Evolutionary conservation across 495 filamentous ascomycete species (phyloP).

Genomic region (Aspergillus bridgeri): DNA sequence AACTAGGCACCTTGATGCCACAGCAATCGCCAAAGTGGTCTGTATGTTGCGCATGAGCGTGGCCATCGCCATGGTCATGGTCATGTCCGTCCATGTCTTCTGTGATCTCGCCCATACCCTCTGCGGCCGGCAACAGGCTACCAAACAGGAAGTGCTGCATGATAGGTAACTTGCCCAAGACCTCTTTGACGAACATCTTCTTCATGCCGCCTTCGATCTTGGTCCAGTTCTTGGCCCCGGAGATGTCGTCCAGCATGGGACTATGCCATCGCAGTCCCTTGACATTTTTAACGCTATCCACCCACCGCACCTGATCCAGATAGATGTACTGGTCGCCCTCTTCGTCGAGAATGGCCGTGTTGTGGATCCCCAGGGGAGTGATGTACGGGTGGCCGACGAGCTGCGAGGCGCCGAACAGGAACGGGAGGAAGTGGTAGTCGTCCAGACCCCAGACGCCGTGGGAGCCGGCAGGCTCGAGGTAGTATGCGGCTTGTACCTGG

Average conservation of each 20-base stretch:
- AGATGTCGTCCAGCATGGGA: conserved; percentile 98
- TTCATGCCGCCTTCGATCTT: conserved; percentile 96
- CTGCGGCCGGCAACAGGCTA: conserved; percentile 68
- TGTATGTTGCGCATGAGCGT: conserved; percentile 46
- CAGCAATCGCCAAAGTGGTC: conserved; percentile 95
- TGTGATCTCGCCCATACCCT: conserved; percentile 66
- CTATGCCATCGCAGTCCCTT: conserved; percentile 95
- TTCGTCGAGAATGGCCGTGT: conserved; percentile 79
- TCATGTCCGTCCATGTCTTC: conserved; percentile 50
- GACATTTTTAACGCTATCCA: conserved; percentile 94
- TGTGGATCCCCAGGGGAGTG: conserved; percentile 83
- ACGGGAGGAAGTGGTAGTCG: conserved; percentile 95
- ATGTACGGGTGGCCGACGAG: conserved; percentile 83
- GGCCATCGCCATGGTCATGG: conserved; percentile 61
- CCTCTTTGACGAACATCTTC: conserved; percentile 92
- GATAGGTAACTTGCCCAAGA: conserved; percentile 89
- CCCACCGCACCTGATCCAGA: conserved; percentile 85
- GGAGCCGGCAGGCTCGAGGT: conserved; percentile 90
- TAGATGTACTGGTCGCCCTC: conserved; percentile 81
- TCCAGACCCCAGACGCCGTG: conserved; percentile 97
- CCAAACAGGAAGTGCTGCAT: conserved; percentile 99
- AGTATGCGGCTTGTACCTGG: conserved; percentile 83
- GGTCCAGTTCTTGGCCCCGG: conserved; percentile 80
- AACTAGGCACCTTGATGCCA: conserved; percentile 96
- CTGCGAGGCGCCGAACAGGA: conserved; percentile 93